Percentiles rank a stretch among this genome's conserved stretches.
These are phyloP conservation scores for Chlorencoelia australis DNA, from an alignment of 2,329 filamentous ascomycete species.

Conservation along the genomic window DNA sequence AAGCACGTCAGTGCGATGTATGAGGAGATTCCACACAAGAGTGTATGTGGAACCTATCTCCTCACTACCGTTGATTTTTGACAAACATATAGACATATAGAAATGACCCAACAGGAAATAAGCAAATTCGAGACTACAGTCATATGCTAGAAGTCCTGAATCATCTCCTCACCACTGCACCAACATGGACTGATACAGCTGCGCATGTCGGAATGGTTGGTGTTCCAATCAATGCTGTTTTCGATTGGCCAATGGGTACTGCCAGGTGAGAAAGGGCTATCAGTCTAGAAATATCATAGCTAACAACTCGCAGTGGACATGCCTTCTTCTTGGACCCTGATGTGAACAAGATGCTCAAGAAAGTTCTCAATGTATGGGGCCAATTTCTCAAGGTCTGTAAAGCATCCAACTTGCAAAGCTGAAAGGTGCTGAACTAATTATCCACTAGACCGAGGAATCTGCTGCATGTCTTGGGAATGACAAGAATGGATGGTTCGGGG, in stretches of 20 bases:
- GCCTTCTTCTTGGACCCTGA: no score
- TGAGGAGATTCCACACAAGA: background rate
- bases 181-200: background rate
- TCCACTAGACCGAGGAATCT: background rate
- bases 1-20: background rate
- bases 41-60: background rate
- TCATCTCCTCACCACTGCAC: background rate
- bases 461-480: background rate
- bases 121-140: background rate
- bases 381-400: background rate
- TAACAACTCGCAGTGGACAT: no score
- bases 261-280: background rate
- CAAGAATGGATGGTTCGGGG: background rate
- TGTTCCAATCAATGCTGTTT: background rate
- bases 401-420: no score
- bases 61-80: no score
- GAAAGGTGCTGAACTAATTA: no score
- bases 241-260: constrained; percentile 1
- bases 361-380: background rate
- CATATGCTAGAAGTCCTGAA: constrained; percentile 4
- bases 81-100: no score
- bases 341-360: background rate
- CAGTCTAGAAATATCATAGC: no score
- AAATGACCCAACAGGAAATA: background rate
- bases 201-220: background rate